Evolutionary conservation across 2,329 filamentous ascomycete species (phyloP).

Genomic region (Bipolaris sorokiniana): DNA sequence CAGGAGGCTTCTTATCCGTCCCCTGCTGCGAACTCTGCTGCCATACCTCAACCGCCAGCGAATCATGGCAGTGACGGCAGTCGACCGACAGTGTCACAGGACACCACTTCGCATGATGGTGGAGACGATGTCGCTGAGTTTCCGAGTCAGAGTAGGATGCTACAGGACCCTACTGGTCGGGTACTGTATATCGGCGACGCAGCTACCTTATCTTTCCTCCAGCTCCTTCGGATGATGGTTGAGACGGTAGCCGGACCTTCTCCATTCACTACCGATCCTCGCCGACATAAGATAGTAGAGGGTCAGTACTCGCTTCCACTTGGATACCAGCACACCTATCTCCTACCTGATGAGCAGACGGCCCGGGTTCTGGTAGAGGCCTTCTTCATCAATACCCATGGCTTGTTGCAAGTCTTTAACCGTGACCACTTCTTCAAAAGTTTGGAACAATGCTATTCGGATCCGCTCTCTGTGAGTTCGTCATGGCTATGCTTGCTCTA

Average conservation of each 20-base stretch:
- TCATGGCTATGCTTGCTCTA: slow-evolving; percentile 66
- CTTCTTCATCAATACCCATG: slow-evolving; percentile 69
- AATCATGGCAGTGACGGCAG: slow-evolving; percentile 29
- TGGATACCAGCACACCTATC: slow-evolving; percentile 56
- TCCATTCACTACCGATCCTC: slow-evolving; percentile 63
- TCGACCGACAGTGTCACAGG: slow-evolving; percentile 38
- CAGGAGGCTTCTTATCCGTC: slow-evolving; percentile 31
- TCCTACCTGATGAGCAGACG: slow-evolving; percentile 63
- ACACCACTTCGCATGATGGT: slow-evolving; percentile 49
- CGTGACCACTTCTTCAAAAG: slow-evolving; percentile 56
- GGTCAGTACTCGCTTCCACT: slow-evolving; percentile 57
- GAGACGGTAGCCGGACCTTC: slow-evolving; percentile 61
- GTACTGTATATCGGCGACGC: slow-evolving; percentile 68
- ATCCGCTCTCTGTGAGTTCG: slow-evolving; percentile 58
- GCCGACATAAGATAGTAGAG: slow-evolving; percentile 64
- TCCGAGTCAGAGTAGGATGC: slow-evolving; percentile 62
- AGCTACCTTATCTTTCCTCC: slow-evolving; percentile 65
- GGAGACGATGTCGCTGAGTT: slow-evolving; percentile 64
- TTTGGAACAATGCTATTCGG: slow-evolving; percentile 61
- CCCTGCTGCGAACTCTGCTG: slow-evolving; percentile 27
- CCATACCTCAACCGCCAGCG: slow-evolving; percentile 33
- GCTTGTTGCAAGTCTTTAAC: slow-evolving; percentile 67
- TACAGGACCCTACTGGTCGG: slow-evolving; percentile 64
- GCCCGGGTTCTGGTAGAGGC: slow-evolving; percentile 63
- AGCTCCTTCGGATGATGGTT: slow-evolving; percentile 66